Base-by-base conservation (phyloP, 352 stramenopile species). In the Salisapilia sapeloensis region DNA sequence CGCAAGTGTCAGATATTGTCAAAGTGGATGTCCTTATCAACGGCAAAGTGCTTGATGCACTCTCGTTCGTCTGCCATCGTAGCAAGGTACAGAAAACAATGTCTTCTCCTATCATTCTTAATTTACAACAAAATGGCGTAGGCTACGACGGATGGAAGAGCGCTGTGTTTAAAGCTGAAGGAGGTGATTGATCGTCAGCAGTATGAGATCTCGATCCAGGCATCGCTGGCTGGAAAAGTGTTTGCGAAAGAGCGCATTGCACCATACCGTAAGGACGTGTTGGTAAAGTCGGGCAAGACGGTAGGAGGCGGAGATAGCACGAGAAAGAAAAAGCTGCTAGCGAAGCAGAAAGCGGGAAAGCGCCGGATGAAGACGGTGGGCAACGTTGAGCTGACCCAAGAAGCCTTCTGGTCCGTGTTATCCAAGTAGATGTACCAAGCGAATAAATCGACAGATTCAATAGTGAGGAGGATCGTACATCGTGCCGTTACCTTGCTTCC, bases 341-440 rank as follows among this genome's bases (percentile, higher is more conserved):
- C 98, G 44, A 98, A 98, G 61, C 96, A 99, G 56, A 99, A 99
- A 53, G 64, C 94, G 38, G 96, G 96, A 42, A 99, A 99, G 67
- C 94, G 95, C 40, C 84, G 86, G 38, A 92, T 96, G 60, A 96
- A 97, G 60, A 92, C 85, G 10, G 76, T 96, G 29, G 87, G 93
- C 6, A 97, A 96, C 42, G 93, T 99, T 3, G 66, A 92, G 44
- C 66, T 99, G 24, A 95, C 79, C 32, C 95, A 99, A 56, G 93
- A 94, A 36, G 94, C 93, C 12, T 98, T 99, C 54, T 96, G 97
- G 82, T 95, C 93, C 16, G 93, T 99, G 33, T 50, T 99, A 21
- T 85, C 70, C 46, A 89, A 81, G 50, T 84, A 84, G 24, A n/a
- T n/a, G n/a, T n/a, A n/a, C n/a, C n/a, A n/a, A n/a, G n/a, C n/a